phyloP scores from a whole-genome alignment of 805 yeast species.

The Candida argentea region DNA sequence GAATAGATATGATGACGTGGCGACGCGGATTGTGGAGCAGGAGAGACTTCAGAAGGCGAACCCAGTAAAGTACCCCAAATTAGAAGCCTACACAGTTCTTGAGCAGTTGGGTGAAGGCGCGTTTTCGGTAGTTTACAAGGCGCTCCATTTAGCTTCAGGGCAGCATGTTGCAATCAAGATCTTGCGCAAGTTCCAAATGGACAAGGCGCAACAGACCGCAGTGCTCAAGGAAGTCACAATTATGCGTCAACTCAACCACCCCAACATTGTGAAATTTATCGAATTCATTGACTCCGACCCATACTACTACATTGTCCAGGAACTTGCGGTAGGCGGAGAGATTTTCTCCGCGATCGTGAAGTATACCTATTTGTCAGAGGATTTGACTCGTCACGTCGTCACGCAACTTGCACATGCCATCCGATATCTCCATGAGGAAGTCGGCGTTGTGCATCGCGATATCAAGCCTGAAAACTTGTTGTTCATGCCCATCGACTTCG shows the following conservation, averaged over 20 bases:
- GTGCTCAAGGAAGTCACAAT: constrained; percentile 75
- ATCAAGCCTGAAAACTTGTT: constrained; percentile 73
- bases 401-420: constrained; percentile 56
- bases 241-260: constrained; percentile 55
- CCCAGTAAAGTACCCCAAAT: constrained; percentile 21
- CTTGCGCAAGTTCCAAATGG: constrained; percentile 62
- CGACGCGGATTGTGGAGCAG: constrained; percentile 27
- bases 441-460: constrained; percentile 77
- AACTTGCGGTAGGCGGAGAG: constrained; percentile 70
- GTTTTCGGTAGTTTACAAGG: constrained; percentile 65
- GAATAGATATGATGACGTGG: constrained; percentile 15
- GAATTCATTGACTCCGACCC: constrained; percentile 56
- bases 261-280: constrained; percentile 53
- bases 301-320: constrained; percentile 63
- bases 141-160: constrained; percentile 28
- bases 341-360: constrained; percentile 69
- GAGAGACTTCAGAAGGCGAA: constrained; percentile 16
- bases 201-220: constrained; percentile 49
- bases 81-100: constrained; percentile 33
- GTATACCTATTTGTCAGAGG: constrained; percentile 65
- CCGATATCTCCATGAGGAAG: constrained; percentile 57
- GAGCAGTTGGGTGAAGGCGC: constrained; percentile 74
- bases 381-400: constrained; percentile 52
- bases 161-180: constrained; percentile 44
- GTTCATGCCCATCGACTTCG: constrained; percentile 47